Percentiles rank a stretch among this genome's conserved stretches.
phyloP scores from a whole-genome alignment of 257 asterid genomes.

The Nemophila menziesii region DNA sequence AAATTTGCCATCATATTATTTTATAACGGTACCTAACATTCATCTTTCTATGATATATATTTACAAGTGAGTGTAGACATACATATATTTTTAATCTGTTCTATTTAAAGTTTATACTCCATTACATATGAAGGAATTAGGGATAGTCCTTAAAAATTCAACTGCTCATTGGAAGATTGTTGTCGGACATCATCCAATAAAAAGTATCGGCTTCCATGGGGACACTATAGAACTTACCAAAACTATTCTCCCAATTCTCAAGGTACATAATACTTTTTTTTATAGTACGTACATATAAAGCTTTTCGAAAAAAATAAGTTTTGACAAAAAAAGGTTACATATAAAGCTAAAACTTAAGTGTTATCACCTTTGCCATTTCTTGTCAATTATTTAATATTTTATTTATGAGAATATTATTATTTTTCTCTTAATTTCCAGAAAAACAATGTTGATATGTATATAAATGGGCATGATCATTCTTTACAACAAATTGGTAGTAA shows the following conservation, averaged over 20 bases:
- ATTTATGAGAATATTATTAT: background rate
- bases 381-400: background rate
- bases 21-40: no score
- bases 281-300: no score
- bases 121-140: constrained; percentile 42
- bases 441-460: constrained; percentile 40
- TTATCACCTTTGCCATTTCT: no score
- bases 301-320: no score
- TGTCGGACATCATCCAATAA: constrained; percentile 47
- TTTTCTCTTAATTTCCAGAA: constrained; percentile 17
- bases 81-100: no score
- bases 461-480: constrained; percentile 60
- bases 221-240: constrained; percentile 31
- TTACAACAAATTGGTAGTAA: constrained; percentile 39
- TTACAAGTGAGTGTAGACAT: no score
- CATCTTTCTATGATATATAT: no score
- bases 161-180: constrained; percentile 44
- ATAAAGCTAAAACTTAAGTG: no score
- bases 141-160: constrained; percentile 21
- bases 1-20: background rate
- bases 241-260: constrained; percentile 44
- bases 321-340: no score
- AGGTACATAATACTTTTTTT: constrained; percentile 26
- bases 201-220: constrained; percentile 59
- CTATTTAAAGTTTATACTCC: no score